A percentile compares a stretch with the other conserved stretches of the same genome.
Conservation (phyloP, 805 yeast species). For the Lipomyces orientalis region DNA sequence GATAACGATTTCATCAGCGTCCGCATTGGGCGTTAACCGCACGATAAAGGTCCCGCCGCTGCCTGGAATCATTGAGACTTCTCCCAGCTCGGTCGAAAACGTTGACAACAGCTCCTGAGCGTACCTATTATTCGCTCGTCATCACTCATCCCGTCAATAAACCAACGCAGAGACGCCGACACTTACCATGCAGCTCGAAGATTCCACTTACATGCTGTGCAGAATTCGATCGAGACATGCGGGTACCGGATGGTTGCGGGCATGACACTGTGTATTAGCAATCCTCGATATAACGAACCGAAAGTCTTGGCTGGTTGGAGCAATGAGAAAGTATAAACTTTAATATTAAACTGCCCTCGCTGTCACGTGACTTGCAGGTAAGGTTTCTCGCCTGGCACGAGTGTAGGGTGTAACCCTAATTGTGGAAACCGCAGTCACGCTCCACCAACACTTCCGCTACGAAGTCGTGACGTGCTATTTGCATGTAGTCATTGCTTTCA, state of each 20-base stretch:
- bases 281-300: too few species aligned
- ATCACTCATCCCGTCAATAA: background rate
- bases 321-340: too few species aligned
- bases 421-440: conserved; percentile 7
- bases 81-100: conserved; percentile 63
- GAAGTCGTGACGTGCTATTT: background rate
- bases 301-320: too few species aligned
- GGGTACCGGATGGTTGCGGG: conserved; percentile 52
- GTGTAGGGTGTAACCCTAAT: conserved; percentile 12
- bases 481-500: background rate
- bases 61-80: conserved; percentile 57
- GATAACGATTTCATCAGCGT: conserved; percentile 46
- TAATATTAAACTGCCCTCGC: background rate
- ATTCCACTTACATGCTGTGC: conserved; percentile 88
- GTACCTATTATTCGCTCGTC: conserved; percentile 18
- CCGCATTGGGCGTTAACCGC: conserved; percentile 51
- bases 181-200: conserved; percentile 86
- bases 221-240: conserved; percentile 69
- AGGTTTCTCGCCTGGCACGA: background rate
- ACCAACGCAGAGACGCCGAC: background rate
- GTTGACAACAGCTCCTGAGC: conserved; percentile 82
- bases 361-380: background rate
- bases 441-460: background rate
- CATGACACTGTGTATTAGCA: background rate
- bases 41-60: conserved; percentile 67